Conservation (phyloP, 1,284 basidiomycete genomes). For the Malassezia pachydermatis region DNA sequence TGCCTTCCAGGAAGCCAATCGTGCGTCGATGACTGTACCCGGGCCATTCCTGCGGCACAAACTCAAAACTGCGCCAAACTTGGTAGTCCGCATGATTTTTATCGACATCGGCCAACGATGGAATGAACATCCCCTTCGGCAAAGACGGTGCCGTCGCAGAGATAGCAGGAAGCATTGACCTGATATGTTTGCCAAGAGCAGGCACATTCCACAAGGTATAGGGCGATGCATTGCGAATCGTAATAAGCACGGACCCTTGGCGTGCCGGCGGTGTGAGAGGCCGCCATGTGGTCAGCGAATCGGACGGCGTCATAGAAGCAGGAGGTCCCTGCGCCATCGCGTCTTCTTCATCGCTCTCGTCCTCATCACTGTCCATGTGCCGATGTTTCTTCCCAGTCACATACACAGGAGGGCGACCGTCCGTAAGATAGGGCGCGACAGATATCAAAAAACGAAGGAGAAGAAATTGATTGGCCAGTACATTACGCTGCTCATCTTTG, state of each 20-base stretch:
- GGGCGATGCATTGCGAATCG: constrained; percentile 72
- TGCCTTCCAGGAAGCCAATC: constrained; percentile 57
- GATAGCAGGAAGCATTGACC: constrained; percentile 55
- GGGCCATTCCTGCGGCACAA: constrained; percentile 62
- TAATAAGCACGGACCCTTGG: constrained; percentile 63
- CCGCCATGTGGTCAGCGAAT: constrained; percentile 47
- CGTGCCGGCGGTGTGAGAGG: constrained; percentile 44
- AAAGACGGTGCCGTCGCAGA: constrained; percentile 28
- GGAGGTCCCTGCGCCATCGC: constrained; percentile 28
- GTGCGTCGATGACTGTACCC: constrained; percentile 88
- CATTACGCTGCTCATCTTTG: constrained; percentile 85
- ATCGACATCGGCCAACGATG: constrained; percentile 44
- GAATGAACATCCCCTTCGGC: constrained; percentile 26
- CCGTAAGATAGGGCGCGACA: constrained; percentile 58
- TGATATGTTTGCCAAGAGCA: constrained; percentile 23
- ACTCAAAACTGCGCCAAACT: constrained; percentile 70
- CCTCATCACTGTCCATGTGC: constrained; percentile 19
- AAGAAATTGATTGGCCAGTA: constrained; percentile 79
- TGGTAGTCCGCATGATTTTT: constrained; percentile 60
- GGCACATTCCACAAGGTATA: constrained; percentile 71
- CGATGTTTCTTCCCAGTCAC: constrained; percentile 27
- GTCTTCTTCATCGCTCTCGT: constrained; percentile 18
- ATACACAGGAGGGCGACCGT: constrained; percentile 24
- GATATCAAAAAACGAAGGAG: constrained; percentile 73
- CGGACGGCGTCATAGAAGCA: constrained; percentile 18